These are phyloP conservation scores for Vanrija pseudolonga DNA, from an alignment of 1,284 basidiomycete species.

Conservation along the genomic window DNA sequence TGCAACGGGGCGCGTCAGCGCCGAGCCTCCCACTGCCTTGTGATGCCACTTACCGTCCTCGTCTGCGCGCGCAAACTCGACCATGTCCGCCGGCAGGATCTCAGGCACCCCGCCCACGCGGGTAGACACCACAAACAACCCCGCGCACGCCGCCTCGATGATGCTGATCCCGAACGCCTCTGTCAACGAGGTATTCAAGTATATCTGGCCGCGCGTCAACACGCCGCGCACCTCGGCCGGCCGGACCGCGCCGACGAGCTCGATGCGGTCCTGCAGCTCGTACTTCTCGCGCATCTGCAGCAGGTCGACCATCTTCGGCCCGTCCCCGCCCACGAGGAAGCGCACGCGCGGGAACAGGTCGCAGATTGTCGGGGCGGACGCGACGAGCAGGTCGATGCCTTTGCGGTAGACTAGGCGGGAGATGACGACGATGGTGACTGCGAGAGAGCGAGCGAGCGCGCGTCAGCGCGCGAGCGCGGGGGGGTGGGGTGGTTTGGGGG, in stretches of 20 bases:
- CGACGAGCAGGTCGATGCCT: slow-evolving; percentile 91
- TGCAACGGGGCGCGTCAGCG: slow-evolving; percentile 37
- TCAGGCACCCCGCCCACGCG: slow-evolving; percentile 94
- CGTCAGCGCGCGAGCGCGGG: not conserved
- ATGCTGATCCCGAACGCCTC: slow-evolving; percentile 96
- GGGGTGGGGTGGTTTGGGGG: not conserved
- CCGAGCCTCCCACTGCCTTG: not conserved
- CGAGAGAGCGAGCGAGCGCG: not conserved
- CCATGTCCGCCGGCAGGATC: slow-evolving; percentile 87
- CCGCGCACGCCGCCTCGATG: slow-evolving; percentile 91
- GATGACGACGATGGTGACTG: slow-evolving; percentile 91
- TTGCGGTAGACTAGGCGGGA: slow-evolving; percentile 95
- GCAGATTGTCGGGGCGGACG: slow-evolving; percentile 86
- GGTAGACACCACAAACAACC: slow-evolving; percentile 90
- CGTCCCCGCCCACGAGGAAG: slow-evolving; percentile 90
- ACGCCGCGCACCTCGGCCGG: slow-evolving; percentile 82
- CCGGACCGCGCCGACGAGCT: slow-evolving; percentile 75
- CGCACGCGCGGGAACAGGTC: slow-evolving; percentile 73
- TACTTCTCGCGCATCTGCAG: slow-evolving; percentile 94
- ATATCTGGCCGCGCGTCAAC: slow-evolving; percentile 78
- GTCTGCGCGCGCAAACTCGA: slow-evolving; percentile 87
- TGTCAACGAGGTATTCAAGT: slow-evolving; percentile 91
- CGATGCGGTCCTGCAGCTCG: slow-evolving; percentile 82
- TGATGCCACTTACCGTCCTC: slow-evolving; percentile 61
- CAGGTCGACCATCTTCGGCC: slow-evolving; percentile 90